phyloP scores from a whole-genome alignment of 225 moss, liverwort and hornwort species.

The Antitrichia curtipendula region DNA sequence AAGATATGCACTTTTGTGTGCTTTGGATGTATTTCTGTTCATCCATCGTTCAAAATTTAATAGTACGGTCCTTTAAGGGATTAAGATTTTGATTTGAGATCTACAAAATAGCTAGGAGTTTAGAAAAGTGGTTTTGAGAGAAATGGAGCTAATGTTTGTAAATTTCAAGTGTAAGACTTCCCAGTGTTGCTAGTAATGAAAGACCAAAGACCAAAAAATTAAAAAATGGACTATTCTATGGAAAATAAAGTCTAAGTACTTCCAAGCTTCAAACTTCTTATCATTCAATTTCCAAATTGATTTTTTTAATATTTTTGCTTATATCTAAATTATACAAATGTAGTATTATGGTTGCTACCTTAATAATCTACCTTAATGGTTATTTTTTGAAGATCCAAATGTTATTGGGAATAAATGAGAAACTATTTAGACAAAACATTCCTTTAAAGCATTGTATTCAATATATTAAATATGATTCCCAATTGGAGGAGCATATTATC shows the following conservation, averaged over 20 bases:
- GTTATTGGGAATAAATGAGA: no score
- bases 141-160: background rate
- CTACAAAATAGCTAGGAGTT: background rate
- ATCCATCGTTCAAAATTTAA: background rate
- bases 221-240: no score
- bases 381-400: no score
- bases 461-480: background rate
- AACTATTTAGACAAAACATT: no score
- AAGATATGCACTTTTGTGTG: background rate
- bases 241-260: no score
- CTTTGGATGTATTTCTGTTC: background rate
- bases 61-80: fast-evolving
- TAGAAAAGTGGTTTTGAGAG: fast-evolving
- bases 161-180: background rate
- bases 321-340: background rate
- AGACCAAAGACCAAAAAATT: no score
- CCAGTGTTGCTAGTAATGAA: background rate
- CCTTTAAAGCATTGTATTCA: no score
- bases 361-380: no score
- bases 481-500: background rate
- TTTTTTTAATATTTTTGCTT: background rate
- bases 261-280: no score
- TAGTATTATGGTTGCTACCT: no score
- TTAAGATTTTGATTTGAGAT: background rate
- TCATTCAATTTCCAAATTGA: background rate